These are phyloP conservation scores for Brasenia schreberi DNA, from an alignment of 164 flowering plant species.

Conservation along the genomic window DNA sequence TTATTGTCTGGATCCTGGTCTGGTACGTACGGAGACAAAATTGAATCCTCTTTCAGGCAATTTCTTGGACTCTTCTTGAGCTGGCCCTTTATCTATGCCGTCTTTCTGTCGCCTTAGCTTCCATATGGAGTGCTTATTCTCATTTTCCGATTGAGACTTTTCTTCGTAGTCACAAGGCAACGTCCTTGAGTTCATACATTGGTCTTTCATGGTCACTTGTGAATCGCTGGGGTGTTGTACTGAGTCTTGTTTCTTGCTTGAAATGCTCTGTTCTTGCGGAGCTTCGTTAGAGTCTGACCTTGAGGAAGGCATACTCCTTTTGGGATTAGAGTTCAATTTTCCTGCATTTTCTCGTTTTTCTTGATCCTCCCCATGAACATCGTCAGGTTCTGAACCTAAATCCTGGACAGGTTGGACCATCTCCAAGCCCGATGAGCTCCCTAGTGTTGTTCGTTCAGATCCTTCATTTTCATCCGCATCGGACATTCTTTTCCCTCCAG, in stretches of 20 bases:
- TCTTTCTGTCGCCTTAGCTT: slow-evolving; percentile 3
- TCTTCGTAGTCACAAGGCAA: background rate
- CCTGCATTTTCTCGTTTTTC: slow-evolving; percentile 2
- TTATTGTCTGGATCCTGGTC: slow-evolving; percentile 20
- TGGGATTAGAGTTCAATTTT: slow-evolving; percentile 1
- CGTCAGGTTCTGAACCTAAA: slow-evolving; percentile 12
- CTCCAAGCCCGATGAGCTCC: slow-evolving; percentile 8
- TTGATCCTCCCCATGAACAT: background rate
- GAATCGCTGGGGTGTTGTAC: background rate
- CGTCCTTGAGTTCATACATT: no score
- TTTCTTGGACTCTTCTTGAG: background rate
- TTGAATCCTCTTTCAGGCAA: background rate
- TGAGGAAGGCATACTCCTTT: slow-evolving; percentile 20
- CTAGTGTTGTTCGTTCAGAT: slow-evolving; percentile 17
- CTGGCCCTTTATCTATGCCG: slow-evolving; percentile 23
- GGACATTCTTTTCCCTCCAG: background rate
- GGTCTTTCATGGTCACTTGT: background rate
- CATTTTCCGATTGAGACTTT: background rate
- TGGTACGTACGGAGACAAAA: slow-evolving; percentile 43
- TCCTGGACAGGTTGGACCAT: slow-evolving; percentile 9
- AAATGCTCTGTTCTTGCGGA: slow-evolving; percentile 2
- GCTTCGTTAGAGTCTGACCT: slow-evolving; percentile 26
- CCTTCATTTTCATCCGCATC: background rate
- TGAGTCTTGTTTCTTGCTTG: no score
- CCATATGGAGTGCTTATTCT: slow-evolving; percentile 1